Base-by-base conservation (phyloP, 371 early-diverging fungal species). In the Lichtheimia ornata region DNA sequence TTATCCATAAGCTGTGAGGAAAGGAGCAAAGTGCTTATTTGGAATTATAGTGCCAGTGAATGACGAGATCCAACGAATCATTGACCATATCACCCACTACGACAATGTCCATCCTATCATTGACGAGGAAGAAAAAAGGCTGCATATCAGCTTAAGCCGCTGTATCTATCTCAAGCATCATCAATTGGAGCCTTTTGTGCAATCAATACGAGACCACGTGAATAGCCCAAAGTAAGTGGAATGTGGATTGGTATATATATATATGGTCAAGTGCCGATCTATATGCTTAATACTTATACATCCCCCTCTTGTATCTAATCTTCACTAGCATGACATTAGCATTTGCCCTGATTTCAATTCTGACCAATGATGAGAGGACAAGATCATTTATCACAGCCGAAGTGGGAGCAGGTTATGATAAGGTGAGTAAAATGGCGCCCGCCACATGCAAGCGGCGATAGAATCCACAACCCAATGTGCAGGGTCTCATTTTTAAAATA, bases 361-460 rank as follows among this genome's bases (percentile, higher is more conserved):
- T 81, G 13, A 73, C 72, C 1, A 81, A 78, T 56, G 81, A 81
- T 17, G 73, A 72, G 41, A 63, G 67, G 15, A 78, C 78, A 20
- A 53, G 78, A n/a, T 72, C 78, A 0, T 81, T 81, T 59, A 20
- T 76, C 3, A 47, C 78, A 1, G 59, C 69, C 4, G 81, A 81
- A 59, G 64, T 81, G 14, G 81, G 81, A 13, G 49, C 61, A 5
- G 81, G 81, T 1, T 77, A 81, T 47, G 68, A 71, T 54, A 66
- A 81, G 64, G 76, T 81, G 66, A 55, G 51, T 6, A 12, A 14
- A 22, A 28, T 50, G 2, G 35, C 22, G 35, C 11, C 35, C 11
- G 35, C 35, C 35, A 35, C 11, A 35, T 35, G 35, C 35, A 35
- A 35, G 35, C 35, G 35, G 35, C 35, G 35, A 35, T 35, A 35